Conservation (phyloP, 2,329 filamentous ascomycete genomes). For the Paecilomyces formosus region DNA sequence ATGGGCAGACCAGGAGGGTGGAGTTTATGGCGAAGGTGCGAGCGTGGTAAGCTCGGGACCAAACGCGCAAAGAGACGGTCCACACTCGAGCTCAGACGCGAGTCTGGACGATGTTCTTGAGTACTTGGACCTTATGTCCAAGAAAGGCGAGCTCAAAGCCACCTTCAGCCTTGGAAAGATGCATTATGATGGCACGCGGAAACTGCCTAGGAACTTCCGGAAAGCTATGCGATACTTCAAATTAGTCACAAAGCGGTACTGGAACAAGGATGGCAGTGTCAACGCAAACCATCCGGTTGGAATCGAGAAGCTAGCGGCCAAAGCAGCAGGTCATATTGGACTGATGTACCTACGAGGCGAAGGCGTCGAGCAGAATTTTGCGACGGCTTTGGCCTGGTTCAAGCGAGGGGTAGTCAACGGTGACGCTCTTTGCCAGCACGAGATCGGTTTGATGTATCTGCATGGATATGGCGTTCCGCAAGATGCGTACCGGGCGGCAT, state of each 20-base stretch:
- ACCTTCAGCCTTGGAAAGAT: conserved; percentile 79
- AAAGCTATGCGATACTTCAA: conserved; percentile 75
- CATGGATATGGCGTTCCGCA: conserved; percentile 65
- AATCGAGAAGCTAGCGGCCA: conserved; percentile 71
- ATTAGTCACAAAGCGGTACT: conserved; percentile 71
- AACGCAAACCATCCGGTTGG: conserved; percentile 61
- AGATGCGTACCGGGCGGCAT: conserved; percentile 64
- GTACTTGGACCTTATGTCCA: conserved; percentile 81
- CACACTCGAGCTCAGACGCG: conserved; percentile 73
- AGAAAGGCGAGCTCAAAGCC: conserved; percentile 81
- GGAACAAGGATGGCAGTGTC: conserved; percentile 69
- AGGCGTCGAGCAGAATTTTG: conserved; percentile 70
- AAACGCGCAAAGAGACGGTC: conserved; percentile 66
- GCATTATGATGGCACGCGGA: conserved; percentile 79
- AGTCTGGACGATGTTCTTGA: conserved; percentile 91
- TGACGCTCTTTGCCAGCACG: conserved; percentile 78
- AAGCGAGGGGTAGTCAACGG: conserved; percentile 66
- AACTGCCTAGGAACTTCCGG: conserved; percentile 63
- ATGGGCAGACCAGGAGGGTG: conserved; percentile 83
- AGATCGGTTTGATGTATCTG: conserved; percentile 75
- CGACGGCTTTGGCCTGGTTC: conserved; percentile 74
- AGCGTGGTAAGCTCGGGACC: conserved; percentile 80
- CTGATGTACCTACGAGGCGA: conserved; percentile 87
- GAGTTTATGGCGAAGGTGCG: conserved; percentile 90
- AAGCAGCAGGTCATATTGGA: conserved; percentile 79